These are phyloP conservation scores for Sclerotinia sclerotiorum DNA, from an alignment of 2,329 filamentous ascomycete genomes.

Conservation along the genomic window DNA sequence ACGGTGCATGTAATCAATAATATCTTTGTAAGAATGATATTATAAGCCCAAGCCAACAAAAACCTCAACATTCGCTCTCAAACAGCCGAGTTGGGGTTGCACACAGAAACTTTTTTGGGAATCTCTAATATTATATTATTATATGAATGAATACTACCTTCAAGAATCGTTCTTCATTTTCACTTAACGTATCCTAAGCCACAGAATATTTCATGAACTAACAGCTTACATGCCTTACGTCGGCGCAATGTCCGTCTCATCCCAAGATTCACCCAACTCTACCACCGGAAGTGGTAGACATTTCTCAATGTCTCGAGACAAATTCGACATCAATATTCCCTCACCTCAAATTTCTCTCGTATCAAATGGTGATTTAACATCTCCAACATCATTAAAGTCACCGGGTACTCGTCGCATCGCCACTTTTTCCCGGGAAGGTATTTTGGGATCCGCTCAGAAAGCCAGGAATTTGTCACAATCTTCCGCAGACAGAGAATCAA, in stretches of 20 bases:
- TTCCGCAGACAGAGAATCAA: slow-evolving; percentile 46
- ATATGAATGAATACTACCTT: slow-evolving; percentile 5
- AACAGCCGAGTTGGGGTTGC: slow-evolving; percentile 20
- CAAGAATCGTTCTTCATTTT: background rate
- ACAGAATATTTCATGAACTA: slow-evolving; percentile 27
- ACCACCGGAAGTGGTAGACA: slow-evolving; percentile 31
- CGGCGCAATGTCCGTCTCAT: slow-evolving; percentile 38
- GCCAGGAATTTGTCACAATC: slow-evolving; percentile 56
- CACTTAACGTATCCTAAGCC: background rate
- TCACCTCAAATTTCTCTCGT: slow-evolving; percentile 35
- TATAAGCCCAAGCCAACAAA: slow-evolving; percentile 28
- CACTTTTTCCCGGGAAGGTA: slow-evolving; percentile 55
- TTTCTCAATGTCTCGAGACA: slow-evolving; percentile 39
- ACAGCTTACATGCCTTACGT: slow-evolving; percentile 26
- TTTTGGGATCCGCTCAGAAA: slow-evolving; percentile 54
- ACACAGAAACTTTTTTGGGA: slow-evolving; percentile 18
- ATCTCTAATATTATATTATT: background rate
- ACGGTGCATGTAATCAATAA: slow-evolving; percentile 33
- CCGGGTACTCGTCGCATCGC: slow-evolving; percentile 49
- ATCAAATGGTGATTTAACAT: slow-evolving; percentile 31
- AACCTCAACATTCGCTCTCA: slow-evolving; percentile 18
- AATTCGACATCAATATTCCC: slow-evolving; percentile 37
- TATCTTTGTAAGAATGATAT: slow-evolving; percentile 29
- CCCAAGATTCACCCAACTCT: slow-evolving; percentile 38
- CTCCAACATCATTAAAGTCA: slow-evolving; percentile 49